Conservation (phyloP, 371 early-diverging fungal species). For the Zopfochytrium polystomum region DNA sequence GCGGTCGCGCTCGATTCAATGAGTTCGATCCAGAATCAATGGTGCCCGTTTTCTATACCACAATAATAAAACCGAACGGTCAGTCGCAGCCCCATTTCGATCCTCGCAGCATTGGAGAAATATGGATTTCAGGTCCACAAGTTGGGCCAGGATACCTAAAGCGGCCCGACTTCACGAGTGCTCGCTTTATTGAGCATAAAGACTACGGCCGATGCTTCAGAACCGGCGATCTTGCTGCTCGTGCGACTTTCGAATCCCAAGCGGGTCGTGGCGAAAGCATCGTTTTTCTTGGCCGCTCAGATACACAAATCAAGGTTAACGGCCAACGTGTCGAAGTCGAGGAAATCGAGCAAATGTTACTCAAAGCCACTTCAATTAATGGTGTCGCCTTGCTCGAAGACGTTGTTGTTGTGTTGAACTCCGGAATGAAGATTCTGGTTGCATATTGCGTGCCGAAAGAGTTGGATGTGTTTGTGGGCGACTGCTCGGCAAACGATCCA, state of each 20-base stretch:
- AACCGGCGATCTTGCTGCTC: slow-evolving; percentile 27
- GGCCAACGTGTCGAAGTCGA: slow-evolving; percentile 38
- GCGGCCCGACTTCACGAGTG: slow-evolving; percentile 26
- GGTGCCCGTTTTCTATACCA: too few relatives aligned
- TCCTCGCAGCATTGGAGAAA: slow-evolving; percentile 37
- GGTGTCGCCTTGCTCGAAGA: too few relatives aligned
- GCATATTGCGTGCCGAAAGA: slow-evolving; percentile 23
- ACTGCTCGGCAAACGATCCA: not conserved
- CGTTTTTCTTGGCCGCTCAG: slow-evolving; percentile 30
- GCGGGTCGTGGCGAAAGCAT: not conserved
- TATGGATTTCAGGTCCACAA: slow-evolving; percentile 35
- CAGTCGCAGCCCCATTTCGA: too few relatives aligned
- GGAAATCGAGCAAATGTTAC: too few relatives aligned
- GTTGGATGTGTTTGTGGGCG: not conserved
- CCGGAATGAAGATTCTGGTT: slow-evolving; percentile 15
- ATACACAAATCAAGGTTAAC: slow-evolving; percentile 34
- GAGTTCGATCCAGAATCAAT: too few relatives aligned
- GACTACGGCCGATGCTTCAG: slow-evolving; percentile 17
- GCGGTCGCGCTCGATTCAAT: too few relatives aligned
- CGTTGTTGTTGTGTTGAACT: slow-evolving; percentile 23
- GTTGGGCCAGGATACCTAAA: slow-evolving; percentile 38
- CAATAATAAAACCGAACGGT: too few relatives aligned
- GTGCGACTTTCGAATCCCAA: not conserved
- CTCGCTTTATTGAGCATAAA: slow-evolving; percentile 27
- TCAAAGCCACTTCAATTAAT: too few relatives aligned